Base-by-base conservation (phyloP, 2,329 filamentous ascomycete species). In the Neofusicoccum laricinum region DNA sequence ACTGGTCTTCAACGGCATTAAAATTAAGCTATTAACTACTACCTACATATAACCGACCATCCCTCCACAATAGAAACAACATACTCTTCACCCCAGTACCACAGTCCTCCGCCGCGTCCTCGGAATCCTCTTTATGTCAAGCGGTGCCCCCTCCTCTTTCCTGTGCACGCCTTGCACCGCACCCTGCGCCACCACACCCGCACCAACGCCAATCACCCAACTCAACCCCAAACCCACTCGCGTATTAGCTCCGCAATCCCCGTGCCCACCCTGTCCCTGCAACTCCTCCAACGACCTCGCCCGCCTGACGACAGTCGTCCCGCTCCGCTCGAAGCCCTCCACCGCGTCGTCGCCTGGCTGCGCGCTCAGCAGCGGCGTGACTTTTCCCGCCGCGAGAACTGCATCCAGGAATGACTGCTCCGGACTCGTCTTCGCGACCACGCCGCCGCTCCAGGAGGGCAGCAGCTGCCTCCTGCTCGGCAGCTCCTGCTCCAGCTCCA, bases 381-480 rank as follows among this genome's bases (percentile, higher is more conserved):
- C 61, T n/a, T 45, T 36, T 1, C 61, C 49, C 15, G 61, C 61
- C 6, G 49, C 61, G 40, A 63, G 19, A 3, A 63, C 61, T n/a
- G 61, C 61, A 14, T 63, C 61, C 40, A 63, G 19, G 17, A 63
- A 46, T 2, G 61, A 63, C 25, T 51, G 48, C n/a, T 63, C 58
- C 5, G 49, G 53, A 10, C 40, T 36, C 6, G 41, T 14, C n/a
- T 15, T 32, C 3, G 41, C 21, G 25, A 19, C 15, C 10, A 21
- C 21, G 21, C n/a, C 40, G 2, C 30, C n/a, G 21, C 19, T 30
- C 55, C 55, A 59, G n/a, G 55, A 36, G 17, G 55, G 55, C n/a
- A 59, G 38, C 11, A 45, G 55, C 4, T 6, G 14, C 25, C 40
- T 17, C 55, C 30, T 58, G 3, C 8, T 32, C 53, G 17, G 15